Conservation (phyloP, 805 yeast genomes). For the Wickerhamomyces bovis region DNA sequence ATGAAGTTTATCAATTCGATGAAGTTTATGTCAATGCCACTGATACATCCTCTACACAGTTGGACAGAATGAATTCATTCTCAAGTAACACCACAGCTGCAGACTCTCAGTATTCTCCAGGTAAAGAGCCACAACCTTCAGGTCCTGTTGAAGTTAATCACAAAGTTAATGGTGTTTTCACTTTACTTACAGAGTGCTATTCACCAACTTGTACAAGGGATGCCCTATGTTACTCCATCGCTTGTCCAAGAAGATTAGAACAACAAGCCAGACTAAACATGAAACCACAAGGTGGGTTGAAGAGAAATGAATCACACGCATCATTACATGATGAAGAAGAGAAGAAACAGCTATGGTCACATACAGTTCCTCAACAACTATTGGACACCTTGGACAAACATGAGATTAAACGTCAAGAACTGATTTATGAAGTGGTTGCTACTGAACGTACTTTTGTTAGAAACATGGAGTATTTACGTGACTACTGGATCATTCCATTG, state of each 20-base stretch:
- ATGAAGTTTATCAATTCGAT: slow-evolving; percentile 82
- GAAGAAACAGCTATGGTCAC: slow-evolving; percentile 86
- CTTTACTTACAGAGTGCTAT: slow-evolving; percentile 88
- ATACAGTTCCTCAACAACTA: slow-evolving; percentile 76
- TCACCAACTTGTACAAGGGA: slow-evolving; percentile 95
- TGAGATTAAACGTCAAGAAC: slow-evolving; percentile 91
- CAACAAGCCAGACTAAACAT: slow-evolving; percentile 90
- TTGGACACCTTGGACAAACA: slow-evolving; percentile 73
- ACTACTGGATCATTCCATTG: slow-evolving; percentile 89
- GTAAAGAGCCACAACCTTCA: slow-evolving; percentile 4
- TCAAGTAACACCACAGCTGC: slow-evolving; percentile 17
- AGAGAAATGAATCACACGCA: slow-evolving; percentile 63
- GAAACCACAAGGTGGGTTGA: slow-evolving; percentile 81
- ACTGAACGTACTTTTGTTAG: slow-evolving; percentile 95
- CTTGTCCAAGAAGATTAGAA: slow-evolving; percentile 92
- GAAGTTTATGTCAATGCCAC: slow-evolving; percentile 42
- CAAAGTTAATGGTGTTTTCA: slow-evolving; percentile 83
- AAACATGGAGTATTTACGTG: slow-evolving; percentile 87
- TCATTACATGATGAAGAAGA: slow-evolving; percentile 73
- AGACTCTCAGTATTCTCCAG: slow-evolving; percentile 3
- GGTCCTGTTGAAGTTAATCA: slow-evolving; percentile 21
- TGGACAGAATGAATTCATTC: slow-evolving; percentile 27
- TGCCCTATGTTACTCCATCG: slow-evolving; percentile 84
- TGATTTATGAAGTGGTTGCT: slow-evolving; percentile 86
- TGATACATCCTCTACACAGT: slow-evolving; percentile 15